Base-by-base conservation (phyloP, 306 rosid genomes). In the Citrullus mucosospermus region DNA sequence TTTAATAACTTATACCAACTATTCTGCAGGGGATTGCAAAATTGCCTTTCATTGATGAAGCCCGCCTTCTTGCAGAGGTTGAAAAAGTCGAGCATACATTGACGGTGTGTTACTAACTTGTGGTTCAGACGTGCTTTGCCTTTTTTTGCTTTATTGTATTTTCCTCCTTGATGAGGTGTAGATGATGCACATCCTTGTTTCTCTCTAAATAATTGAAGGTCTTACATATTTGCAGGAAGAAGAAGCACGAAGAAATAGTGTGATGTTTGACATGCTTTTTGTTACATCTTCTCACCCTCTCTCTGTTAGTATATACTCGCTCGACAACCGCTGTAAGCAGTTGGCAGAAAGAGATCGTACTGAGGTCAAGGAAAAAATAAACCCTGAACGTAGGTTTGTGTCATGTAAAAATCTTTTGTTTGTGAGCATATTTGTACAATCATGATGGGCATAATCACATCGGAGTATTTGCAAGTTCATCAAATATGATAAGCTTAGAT, bases 41-140 rank as follows among this genome's bases (percentile, higher is more conserved):
- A 85, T 80, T 96, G 85, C 99, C 98, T 65, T 96, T 96, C 78
- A 96, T 96, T 88, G 99, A 96, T 66, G 99, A 96, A 89, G 78
- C 10, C 48, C 93, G 99, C 32, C 98, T 96, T 85, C 98, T 96
- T 76, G 65, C 89, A 0, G 98, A 92, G 89, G 99, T 96, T 74
- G 59, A 56, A 34, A 91, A 91, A 81, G 68, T 92, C 75, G 97
- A 96, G 71, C 88, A 83, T 72, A 80, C 92, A 14, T 83, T 96
- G 82, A 87, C 97, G 81, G 99, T 96, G 90, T 32, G 77, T 32
- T 63, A 81, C 82, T 62, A 39, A 39, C 79, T 70, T 50, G 30
- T 38, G 44, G 62, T 41, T 65, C 56, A 13, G 22, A 62, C 58
- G 5, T 41, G 22, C 74, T 56, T 74, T 68, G 10, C 34, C 54